These are phyloP conservation scores for Wolfiporia cocos DNA, from an alignment of 1,284 basidiomycete genomes.

Conservation along the genomic window DNA sequence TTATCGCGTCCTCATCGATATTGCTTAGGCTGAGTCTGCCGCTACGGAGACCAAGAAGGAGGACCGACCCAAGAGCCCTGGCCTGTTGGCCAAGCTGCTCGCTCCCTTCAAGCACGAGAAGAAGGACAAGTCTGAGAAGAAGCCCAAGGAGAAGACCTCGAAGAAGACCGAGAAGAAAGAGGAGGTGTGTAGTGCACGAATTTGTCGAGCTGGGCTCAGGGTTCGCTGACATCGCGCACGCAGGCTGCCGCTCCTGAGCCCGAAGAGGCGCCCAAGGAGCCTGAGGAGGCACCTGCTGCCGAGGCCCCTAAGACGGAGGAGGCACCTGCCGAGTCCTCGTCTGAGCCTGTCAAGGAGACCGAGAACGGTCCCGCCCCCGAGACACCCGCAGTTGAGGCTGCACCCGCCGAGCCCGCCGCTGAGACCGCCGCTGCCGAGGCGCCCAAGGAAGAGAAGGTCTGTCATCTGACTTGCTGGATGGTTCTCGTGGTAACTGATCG, in stretches of 20 bases:
- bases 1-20: constrained; percentile 3
- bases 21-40: constrained; percentile 28
- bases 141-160: constrained; percentile 54
- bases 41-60: constrained; percentile 58
- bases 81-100: constrained; percentile 63
- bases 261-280: constrained; percentile 36
- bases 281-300: constrained; percentile 14
- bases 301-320: constrained; percentile 25
- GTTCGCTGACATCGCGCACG: not conserved
- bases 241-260: constrained; percentile 31
- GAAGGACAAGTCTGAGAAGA: constrained; percentile 45
- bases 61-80: constrained; percentile 73
- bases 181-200: constrained; percentile 37
- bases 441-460: constrained; percentile 59
- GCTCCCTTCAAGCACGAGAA: constrained; percentile 54
- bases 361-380: constrained; percentile 43
- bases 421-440: constrained; percentile 29
- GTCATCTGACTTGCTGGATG: constrained; percentile 1
- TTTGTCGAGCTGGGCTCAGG: constrained; percentile 4
- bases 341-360: constrained; percentile 53
- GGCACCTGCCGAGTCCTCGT: constrained; percentile 29
- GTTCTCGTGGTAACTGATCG: not conserved
- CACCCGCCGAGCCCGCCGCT: constrained; percentile 28
- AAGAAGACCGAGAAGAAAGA: constrained; percentile 66
- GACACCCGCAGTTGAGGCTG: constrained; percentile 27